Evolutionary conservation across 306 rosid genomes (phyloP).

Genomic region (Acmispon strigosus): DNA sequence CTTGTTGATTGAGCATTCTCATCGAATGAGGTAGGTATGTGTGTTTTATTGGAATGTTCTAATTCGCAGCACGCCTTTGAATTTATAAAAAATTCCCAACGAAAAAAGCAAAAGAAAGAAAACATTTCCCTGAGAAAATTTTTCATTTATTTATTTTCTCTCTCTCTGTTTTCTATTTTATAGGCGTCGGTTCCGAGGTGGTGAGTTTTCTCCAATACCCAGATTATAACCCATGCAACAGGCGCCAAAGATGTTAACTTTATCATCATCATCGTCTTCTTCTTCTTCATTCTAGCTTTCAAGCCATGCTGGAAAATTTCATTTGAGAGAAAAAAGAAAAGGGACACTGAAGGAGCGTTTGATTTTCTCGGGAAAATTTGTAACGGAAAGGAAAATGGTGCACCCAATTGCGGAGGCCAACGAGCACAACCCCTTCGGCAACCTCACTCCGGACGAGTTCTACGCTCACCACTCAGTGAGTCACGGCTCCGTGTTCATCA

Average conservation of each 20-base stretch:
- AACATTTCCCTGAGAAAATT: no score
- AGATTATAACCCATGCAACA: slow-evolving; percentile 9
- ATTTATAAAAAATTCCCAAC: background rate
- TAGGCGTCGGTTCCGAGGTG: slow-evolving; percentile 34
- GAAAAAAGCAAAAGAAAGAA: background rate
- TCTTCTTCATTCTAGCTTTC: no score
- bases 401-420: slow-evolving; percentile 84
- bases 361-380: no score
- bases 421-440: slow-evolving; percentile 73
- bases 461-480: slow-evolving; percentile 69
- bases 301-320: background rate
- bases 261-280: no score
- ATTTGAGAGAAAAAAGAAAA: no score
- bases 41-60: background rate
- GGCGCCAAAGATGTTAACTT: background rate
- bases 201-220: background rate
- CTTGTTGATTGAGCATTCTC: slow-evolving; percentile 21
- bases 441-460: slow-evolving; percentile 60
- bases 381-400: slow-evolving; percentile 37
- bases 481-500: slow-evolving; percentile 64
- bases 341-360: no score
- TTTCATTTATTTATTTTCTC: no score
- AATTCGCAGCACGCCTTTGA: no score
- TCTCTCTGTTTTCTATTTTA: background rate
- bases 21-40: slow-evolving; percentile 26